These are phyloP conservation scores for Sporobolomyces roseus DNA, from an alignment of 768 basidiomycete genomes.

Conservation along the genomic window DNA sequence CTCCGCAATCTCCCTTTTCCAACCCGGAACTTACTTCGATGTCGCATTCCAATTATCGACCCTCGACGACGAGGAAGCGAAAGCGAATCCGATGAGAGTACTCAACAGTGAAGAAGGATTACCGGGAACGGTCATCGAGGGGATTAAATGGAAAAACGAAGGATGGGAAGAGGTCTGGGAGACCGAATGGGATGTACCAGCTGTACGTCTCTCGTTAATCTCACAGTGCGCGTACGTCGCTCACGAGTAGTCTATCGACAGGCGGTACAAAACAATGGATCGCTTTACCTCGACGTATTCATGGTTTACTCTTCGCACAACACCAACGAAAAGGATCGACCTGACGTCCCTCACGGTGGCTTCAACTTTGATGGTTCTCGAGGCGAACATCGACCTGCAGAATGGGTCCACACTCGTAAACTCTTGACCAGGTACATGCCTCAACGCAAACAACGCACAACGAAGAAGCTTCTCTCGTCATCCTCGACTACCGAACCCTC, in stretches of 20 bases:
- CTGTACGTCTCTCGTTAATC: background rate
- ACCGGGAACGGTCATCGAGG: slow-evolving; percentile 31
- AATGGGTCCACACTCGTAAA: slow-evolving; percentile 47
- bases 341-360: background rate
- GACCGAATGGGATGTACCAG: slow-evolving; percentile 36
- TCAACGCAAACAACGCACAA: slow-evolving; percentile 67
- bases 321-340: background rate
- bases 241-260: slow-evolving; percentile 46
- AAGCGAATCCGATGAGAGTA: background rate
- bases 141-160: slow-evolving; percentile 29
- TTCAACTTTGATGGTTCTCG: slow-evolving; percentile 13
- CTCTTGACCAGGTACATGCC: slow-evolving; percentile 82
- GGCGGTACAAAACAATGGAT: slow-evolving; percentile 72
- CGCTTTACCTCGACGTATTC: slow-evolving; percentile 79
- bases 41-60: slow-evolving; percentile 28
- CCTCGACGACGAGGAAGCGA: slow-evolving; percentile 16
- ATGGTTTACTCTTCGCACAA: slow-evolving; percentile 54
- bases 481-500: slow-evolving; percentile 46
- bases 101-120: background rate
- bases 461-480: slow-evolving; percentile 68
- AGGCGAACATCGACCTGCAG: background rate
- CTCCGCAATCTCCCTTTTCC: slow-evolving; percentile 3
- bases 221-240: background rate
- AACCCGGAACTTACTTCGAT: slow-evolving; percentile 24
- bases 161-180: slow-evolving; percentile 31